These are phyloP conservation scores for Talaromyces adpressus DNA, from an alignment of 495 filamentous ascomycete species.

Conservation along the genomic window DNA sequence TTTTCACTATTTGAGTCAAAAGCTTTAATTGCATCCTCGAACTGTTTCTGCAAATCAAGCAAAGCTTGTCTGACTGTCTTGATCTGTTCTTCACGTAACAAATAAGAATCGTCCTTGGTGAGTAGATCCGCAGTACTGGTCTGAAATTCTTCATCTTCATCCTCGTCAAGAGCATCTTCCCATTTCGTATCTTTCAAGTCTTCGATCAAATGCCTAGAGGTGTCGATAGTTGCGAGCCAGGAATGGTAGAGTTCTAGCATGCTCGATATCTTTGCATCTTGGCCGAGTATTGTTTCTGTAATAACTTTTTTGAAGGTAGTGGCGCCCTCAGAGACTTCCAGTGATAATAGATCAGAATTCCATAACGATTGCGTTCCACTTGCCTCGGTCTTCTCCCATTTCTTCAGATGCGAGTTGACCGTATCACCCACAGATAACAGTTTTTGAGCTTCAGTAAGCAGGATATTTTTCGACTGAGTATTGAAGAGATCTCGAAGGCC, in stretches of 20 bases:
- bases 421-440: slow-evolving; percentile 54
- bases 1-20: slow-evolving; percentile 42
- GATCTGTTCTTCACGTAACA: slow-evolving; percentile 54
- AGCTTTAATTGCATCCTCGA: slow-evolving; percentile 40
- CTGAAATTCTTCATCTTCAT: slow-evolving; percentile 68
- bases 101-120: slow-evolving; percentile 63
- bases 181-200: slow-evolving; percentile 62
- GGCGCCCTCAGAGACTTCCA: slow-evolving; percentile 50
- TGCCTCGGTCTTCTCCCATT: slow-evolving; percentile 47
- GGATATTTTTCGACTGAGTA: slow-evolving; percentile 48
- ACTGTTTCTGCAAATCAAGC: slow-evolving; percentile 44
- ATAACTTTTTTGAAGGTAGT: slow-evolving; percentile 46
- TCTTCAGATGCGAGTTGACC: slow-evolving; percentile 33
- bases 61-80: slow-evolving; percentile 52
- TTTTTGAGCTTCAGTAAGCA: slow-evolving; percentile 50
- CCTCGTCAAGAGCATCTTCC: slow-evolving; percentile 67
- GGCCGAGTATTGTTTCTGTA: slow-evolving; percentile 51
- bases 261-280: slow-evolving; percentile 54
- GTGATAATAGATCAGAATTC: slow-evolving; percentile 46
- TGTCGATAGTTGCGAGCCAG: slow-evolving; percentile 61
- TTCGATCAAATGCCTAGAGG: slow-evolving; percentile 53
- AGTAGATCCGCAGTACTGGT: slow-evolving; percentile 52
- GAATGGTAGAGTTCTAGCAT: slow-evolving; percentile 53
- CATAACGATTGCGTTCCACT: slow-evolving; percentile 47
- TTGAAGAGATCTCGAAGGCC: slow-evolving; percentile 64